Evolutionary conservation across 2,329 filamentous ascomycete species (phyloP), one percentile per base, ranked within the genome.

Genomic region (Amesomyces nigricolor): DNA sequence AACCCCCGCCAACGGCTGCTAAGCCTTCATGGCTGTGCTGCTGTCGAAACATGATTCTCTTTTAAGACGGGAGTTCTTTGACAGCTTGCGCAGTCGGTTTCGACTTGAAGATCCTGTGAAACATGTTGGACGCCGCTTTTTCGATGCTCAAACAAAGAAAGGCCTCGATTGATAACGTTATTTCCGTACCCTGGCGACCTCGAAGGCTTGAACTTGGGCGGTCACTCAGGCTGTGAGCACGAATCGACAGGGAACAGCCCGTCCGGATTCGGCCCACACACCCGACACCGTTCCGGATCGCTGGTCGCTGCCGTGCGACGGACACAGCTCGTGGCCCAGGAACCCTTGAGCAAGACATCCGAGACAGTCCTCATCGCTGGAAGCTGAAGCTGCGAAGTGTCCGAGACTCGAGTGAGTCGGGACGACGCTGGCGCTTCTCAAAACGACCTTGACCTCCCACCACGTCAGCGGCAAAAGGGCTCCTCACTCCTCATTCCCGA

Each of bases 1-100:
- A 19, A 22, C 39, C 17, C 48, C 17, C 48, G 10, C 29, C 26
- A 22, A 10, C 32, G 9, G 32, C 32, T 35, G 39, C 29, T 51
- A 10, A 51, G 48, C 40, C 49, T 40, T 44, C 40, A 45, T 51
- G 49, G 49, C 49, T 51, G 49, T 38, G 40, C 49, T 14, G 40
- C 40, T 45, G 13, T 10, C 47, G 22, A n/a, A 35, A 35, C 9
- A 35, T 13, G 32, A 9, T 35, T 35, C 11, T 35, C 9, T 13
- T 35, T 35, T 11, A 9, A 35, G 11, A 35, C 32, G 11, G 11
- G 11, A 13, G 11, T 35, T 35, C 32, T 35, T 35, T 35, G 32
- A 35, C 32, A 35, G 11, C 11, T 35, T 35, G 32, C 32, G 11
- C 8, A 35, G 32, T 35, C 11, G 32, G 32, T 10, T 35, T 35